Base-by-base conservation (phyloP, 306 rosid species). In the Pachyrhizus erosus region DNA sequence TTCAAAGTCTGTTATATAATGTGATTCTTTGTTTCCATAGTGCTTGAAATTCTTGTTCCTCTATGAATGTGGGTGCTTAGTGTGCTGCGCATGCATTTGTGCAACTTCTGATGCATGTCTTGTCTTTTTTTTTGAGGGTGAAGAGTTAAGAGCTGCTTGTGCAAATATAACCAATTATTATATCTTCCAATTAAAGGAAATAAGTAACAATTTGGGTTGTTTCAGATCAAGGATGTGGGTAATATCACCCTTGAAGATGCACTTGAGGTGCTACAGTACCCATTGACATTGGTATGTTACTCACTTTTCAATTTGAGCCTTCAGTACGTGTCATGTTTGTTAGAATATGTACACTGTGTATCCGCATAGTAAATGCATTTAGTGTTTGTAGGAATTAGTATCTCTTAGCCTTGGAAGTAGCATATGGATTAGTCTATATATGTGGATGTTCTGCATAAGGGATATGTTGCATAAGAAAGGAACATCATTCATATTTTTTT, bases 271-370 rank as follows among this genome's bases (percentile, higher is more conserved):
- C 80, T 96, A 70, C 88, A 87, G 70, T 96, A 93, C 87, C 98
- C 99, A 7, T 60, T 89, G 86, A 92, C 97, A 31, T 86, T 96
- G 98, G 99, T 96, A 91, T 52, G 90, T 62, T 77, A 81, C 70
- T 46, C 76, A 51, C 40, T 82, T 75, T 45, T 54, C 37, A 18
- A 76, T 68, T 52, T 84, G 49, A 75, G 78, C 73, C 29, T 3
- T 14, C 13, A 0, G 70, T 58, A n/a, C 13, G 57, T 45, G 10
- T 40, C 62, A 18, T 20, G 3, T 37, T 66, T 29, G 39, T 15
- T 65, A 18, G 49, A 18, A 66, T 65, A n/a, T 39, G n/a, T 18
- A 20, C 51, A 62, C 8, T 26, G 4, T 17, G 42, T 33, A 17
- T 66, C 46, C 2, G 1, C 39, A 27, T 27, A 27, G 15, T 17